Percentiles rank a stretch among this genome's conserved stretches.
These are phyloP conservation scores for Lepidium sativum DNA, from an alignment of 345 rosid species.

Conservation along the genomic window DNA sequence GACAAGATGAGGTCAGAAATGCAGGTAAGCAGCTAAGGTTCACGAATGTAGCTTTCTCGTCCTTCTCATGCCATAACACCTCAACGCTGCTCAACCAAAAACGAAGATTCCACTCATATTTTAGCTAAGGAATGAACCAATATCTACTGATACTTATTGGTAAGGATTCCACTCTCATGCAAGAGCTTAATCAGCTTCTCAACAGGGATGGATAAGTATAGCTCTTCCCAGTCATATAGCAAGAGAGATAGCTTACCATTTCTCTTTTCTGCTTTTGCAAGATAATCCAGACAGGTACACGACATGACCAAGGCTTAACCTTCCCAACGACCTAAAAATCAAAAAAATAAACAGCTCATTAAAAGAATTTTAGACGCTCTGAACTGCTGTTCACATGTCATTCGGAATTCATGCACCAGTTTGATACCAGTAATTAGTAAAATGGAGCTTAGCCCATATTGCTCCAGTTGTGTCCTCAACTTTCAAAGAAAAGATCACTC, in stretches of 20 bases:
- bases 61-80: constrained; percentile 60
- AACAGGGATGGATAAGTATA: background rate
- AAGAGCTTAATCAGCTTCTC: background rate
- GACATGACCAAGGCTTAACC: constrained; percentile 67
- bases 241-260: constrained; percentile 35
- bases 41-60: constrained; percentile 48
- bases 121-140: background rate
- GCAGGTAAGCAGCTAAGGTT: constrained; percentile 85
- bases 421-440: constrained; percentile 56
- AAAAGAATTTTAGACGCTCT: background rate
- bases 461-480: constrained; percentile 69
- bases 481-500: constrained; percentile 49
- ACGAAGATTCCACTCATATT: background rate
- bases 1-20: constrained; percentile 73
- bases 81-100: constrained; percentile 50
- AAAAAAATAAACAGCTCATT: background rate
- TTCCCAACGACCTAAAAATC: constrained; percentile 70
- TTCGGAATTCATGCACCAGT: background rate
- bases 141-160: background rate
- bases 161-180: background rate
- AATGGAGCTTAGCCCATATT: constrained; percentile 69
- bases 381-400: background rate
- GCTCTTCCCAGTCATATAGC: background rate
- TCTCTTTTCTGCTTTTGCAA: constrained; percentile 46
- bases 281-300: constrained; percentile 71